phyloP scores from a whole-genome alignment of 1,139 yeast genomes.

The Geotrichum klebahnii region DNA sequence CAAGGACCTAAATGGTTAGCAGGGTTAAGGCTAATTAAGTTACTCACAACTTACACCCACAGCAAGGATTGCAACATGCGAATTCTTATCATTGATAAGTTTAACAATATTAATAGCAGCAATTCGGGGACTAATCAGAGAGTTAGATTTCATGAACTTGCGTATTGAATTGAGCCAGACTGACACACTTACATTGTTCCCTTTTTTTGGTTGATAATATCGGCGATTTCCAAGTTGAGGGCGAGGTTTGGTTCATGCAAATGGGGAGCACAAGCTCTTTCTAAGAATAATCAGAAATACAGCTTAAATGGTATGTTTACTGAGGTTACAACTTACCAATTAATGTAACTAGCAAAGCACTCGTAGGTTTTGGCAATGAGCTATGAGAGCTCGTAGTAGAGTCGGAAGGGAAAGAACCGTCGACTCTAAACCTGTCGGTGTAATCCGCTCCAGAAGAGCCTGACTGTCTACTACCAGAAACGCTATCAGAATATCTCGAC shows the following conservation, averaged over 20 bases:
- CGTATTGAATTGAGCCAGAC: background rate
- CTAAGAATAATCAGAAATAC: slow-evolving; percentile 34
- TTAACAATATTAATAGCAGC: slow-evolving; percentile 90
- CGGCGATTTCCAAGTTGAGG: slow-evolving; percentile 87
- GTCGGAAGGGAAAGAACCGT: slow-evolving; percentile 29
- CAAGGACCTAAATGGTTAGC: slow-evolving; percentile 47
- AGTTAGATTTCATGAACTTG: background rate
- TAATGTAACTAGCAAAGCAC: slow-evolving; percentile 28
- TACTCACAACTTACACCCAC: slow-evolving; percentile 39
- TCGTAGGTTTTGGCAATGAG: slow-evolving; percentile 25
- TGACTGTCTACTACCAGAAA: slow-evolving; percentile 1
- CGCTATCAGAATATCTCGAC: slow-evolving; percentile 21
- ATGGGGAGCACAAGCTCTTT: slow-evolving; percentile 86
- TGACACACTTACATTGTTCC: slow-evolving; percentile 54
- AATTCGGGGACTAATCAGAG: slow-evolving; percentile 59
- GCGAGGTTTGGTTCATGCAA: slow-evolving; percentile 84
- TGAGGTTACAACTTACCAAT: slow-evolving; percentile 27
- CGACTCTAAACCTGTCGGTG: slow-evolving; percentile 41
- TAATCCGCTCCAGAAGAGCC: slow-evolving; percentile 32
- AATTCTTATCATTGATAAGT: slow-evolving; percentile 74
- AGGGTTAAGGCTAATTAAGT: background rate
- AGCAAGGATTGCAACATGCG: slow-evolving; percentile 67
- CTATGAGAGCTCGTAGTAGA: slow-evolving; percentile 22
- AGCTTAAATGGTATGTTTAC: slow-evolving; percentile 49
- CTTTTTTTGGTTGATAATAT: slow-evolving; percentile 85